Evolutionary conservation across 192 early-diverging fungal species (phyloP).

Genomic region (Backusella macrospora): DNA sequence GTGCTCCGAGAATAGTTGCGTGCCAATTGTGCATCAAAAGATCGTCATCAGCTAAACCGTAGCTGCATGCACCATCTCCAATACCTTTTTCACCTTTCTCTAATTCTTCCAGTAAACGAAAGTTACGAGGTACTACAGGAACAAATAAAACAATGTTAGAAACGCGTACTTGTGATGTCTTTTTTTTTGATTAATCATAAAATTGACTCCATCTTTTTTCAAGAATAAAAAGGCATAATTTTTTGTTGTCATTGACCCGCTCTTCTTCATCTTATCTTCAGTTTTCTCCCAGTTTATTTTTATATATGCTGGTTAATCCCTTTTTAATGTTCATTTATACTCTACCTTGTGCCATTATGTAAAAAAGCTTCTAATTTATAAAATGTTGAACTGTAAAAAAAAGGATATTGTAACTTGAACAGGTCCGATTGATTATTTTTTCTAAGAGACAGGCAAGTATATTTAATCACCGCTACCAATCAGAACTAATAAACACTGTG

Average conservation of each 20-base stretch:
- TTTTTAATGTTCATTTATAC: not conserved
- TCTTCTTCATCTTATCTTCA: not conserved
- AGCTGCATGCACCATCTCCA: conserved; percentile 92
- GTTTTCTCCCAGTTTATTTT: not conserved
- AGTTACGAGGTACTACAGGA: conserved; percentile 90
- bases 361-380: conserved; percentile 11
- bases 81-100: conserved; percentile 97
- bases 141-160: not conserved
- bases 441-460: no score
- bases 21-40: conserved; percentile 84
- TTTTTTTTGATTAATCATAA: not conserved
- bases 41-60: conserved; percentile 86
- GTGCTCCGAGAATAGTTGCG: conserved; percentile 91
- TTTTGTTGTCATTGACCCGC: not conserved
- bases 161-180: not conserved
- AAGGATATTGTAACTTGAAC: not conserved
- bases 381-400: not conserved
- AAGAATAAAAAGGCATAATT: not conserved
- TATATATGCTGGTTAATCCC: not conserved
- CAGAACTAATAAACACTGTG: no score
- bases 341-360: conserved; percentile 8
- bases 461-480: no score
- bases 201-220: not conserved
- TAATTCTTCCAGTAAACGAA: conserved; percentile 93
- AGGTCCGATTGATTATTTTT: no score